Evolutionary conservation across 83 land plant genomes (phyloP).

Genomic region (Thuja plicata): DNA sequence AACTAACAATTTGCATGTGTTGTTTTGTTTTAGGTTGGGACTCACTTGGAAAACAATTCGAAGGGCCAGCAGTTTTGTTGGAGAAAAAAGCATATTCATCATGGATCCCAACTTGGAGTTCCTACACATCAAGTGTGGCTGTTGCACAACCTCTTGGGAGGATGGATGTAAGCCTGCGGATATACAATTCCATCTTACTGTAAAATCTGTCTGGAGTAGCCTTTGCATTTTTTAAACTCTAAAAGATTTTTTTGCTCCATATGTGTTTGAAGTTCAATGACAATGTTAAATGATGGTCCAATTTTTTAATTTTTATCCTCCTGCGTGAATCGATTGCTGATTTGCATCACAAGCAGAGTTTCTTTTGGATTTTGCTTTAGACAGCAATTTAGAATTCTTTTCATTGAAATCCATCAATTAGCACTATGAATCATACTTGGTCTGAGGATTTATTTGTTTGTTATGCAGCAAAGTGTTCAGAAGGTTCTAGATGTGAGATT

Average conservation of each 20-base stretch:
- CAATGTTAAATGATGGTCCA: neutral
- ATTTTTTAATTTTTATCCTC: neutral
- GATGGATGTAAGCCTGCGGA: slow-evolving; percentile 36
- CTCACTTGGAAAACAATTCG: slow-evolving; percentile 47
- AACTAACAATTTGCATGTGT: neutral
- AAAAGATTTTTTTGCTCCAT: neutral
- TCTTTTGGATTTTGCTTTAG: neutral
- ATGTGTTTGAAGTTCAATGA: neutral
- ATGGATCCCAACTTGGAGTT: slow-evolving; percentile 65
- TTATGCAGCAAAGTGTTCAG: slow-evolving; percentile 50
- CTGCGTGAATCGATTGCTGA: neutral
- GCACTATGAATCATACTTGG: neutral
- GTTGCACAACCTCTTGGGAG: slow-evolving; percentile 49
- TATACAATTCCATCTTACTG: neutral
- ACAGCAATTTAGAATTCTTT: neutral
- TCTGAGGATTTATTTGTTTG: neutral
- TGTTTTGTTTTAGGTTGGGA: slow-evolving; percentile 46
- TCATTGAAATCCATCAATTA: neutral
- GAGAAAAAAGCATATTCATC: slow-evolving; percentile 33
- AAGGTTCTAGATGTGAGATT: slow-evolving; percentile 58
- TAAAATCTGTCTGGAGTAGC: neutral
- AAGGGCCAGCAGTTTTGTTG: slow-evolving; percentile 41
- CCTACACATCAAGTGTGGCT: slow-evolving; percentile 60
- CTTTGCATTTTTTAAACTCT: neutral
- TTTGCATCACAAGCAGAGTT: neutral